Evolutionary conservation across 2,329 filamentous ascomycete species (phyloP), one percentile per base, ranked within the genome.

Genomic region (Bipolaris bicolor): DNA sequence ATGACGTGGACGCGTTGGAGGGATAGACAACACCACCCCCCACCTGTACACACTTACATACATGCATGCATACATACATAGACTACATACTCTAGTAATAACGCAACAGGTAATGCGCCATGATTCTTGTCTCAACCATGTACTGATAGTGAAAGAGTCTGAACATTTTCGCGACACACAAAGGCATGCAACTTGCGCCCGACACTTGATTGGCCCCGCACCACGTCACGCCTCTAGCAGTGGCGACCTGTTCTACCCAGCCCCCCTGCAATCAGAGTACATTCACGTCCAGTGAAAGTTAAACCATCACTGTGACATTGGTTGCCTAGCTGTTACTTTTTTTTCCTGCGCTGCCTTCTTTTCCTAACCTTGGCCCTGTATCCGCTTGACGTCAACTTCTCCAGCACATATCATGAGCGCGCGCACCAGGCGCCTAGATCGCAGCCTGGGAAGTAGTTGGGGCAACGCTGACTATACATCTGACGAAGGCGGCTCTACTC

Each of bases 401-500:
- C 52, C 29, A 16, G 31, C 39, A 34, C 37, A 13, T 26, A 52
- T 39, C 37, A 73, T 69, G 65, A 66, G 45, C 49, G 56, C 57
- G 41, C 54, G 54, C 26, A 53, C 68, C 20, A 66, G 56, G 2
- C 63, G 58, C 50, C 61, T 69, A 7, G 56, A 58, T 26, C 65
- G 56, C 29, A 75, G 69, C 46, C 65, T 76, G 7, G 70, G 69
- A 15, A 71, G 73, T 22, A 76, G 72, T 39, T 76, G 74, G 74
- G 71, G 65, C 49, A 68, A 71, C 22, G 68, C 68, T 22, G 65
- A 72, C 16, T 72, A 71, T 48, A 62, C 64, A 22, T 68, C 69
- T 3, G 70, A 74, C 18, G 64, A 59, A 16, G 66, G 59, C 16
- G 63, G 61, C 3, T 74, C 71, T 7, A 58, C 70, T 15, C 55